Evolutionary conservation across 768 basidiomycete genomes (phyloP).

Genomic region (Lactarius psammicola): DNA sequence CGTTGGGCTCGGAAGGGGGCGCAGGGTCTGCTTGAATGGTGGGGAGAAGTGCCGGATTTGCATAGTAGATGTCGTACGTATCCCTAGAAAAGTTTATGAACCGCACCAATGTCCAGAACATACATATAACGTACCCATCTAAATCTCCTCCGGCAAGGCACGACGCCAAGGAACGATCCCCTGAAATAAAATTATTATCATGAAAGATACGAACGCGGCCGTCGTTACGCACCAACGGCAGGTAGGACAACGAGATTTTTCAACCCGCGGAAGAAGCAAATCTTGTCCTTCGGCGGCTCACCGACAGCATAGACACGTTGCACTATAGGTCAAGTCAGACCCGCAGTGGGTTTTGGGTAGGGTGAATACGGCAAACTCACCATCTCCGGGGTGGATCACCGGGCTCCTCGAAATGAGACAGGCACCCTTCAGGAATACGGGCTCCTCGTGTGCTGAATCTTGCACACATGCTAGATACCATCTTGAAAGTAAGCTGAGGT

Average conservation of each 20-base stretch:
- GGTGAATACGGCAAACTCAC: conserved; percentile 13
- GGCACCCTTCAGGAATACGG: conserved; percentile 3
- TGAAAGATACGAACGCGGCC: background rate
- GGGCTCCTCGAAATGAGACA: conserved; percentile 36
- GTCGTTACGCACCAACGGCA: conserved; percentile 10
- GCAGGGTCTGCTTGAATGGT: conserved; percentile 50
- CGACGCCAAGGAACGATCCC: conserved; percentile 61
- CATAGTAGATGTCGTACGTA: conserved; percentile 44
- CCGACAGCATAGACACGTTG: conserved; percentile 35
- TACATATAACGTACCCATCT: conserved; percentile 54
- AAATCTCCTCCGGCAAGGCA: conserved; percentile 76
- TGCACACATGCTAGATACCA: conserved; percentile 23
- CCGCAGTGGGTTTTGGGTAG: background rate
- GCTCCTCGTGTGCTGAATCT: conserved; percentile 3
- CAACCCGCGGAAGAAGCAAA: conserved; percentile 29
- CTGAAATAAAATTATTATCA: conserved; percentile 36
- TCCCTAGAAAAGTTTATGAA: conserved; percentile 2
- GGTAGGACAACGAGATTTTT: conserved; percentile 34
- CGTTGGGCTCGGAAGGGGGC: conserved; percentile 30
- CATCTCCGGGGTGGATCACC: conserved; percentile 38
- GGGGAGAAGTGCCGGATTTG: conserved; percentile 54
- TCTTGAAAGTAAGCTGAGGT: background rate
- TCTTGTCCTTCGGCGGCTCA: conserved; percentile 29
- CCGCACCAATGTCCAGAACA: background rate
- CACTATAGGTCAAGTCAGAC: conserved; percentile 15